A percentile compares a stretch with the other conserved stretches of the same genome.
phyloP scores from a whole-genome alignment of 2,329 filamentous ascomycete genomes.

The Diaporthe citrichinensis region DNA sequence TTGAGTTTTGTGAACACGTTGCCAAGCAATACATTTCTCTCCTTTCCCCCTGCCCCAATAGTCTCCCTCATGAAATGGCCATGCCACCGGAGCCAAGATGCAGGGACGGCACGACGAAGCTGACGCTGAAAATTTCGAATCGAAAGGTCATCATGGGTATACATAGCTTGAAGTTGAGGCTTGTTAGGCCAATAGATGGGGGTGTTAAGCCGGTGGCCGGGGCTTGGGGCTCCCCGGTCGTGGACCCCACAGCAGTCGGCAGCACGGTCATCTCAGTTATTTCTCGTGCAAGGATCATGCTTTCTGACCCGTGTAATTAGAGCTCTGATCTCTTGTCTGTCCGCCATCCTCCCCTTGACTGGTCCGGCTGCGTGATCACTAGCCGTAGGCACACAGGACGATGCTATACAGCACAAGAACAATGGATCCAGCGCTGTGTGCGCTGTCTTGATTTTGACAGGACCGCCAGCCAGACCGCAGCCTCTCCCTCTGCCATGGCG shows the following conservation, averaged over 20 bases:
- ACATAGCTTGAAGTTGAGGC: background rate
- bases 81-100: background rate
- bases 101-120: constrained; percentile 3
- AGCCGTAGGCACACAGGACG: background rate
- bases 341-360: background rate
- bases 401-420: background rate
- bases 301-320: constrained; percentile 10
- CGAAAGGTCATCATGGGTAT: background rate
- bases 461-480: background rate
- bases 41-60: background rate
- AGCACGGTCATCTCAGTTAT: background rate
- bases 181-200: background rate
- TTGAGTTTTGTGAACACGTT: too few species aligned
- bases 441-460: background rate
- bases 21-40: background rate
- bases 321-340: background rate
- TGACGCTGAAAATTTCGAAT: background rate
- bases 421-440: background rate
- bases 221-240: background rate
- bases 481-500: constrained; percentile 2
- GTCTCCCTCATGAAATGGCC: background rate
- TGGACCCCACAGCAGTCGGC: background rate
- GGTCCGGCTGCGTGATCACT: background rate
- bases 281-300: constrained; percentile 20
- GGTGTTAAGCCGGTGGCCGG: background rate